Base-by-base conservation (phyloP, 2,329 filamentous ascomycete genomes). In the Ceratocystis eucalypticola region DNA sequence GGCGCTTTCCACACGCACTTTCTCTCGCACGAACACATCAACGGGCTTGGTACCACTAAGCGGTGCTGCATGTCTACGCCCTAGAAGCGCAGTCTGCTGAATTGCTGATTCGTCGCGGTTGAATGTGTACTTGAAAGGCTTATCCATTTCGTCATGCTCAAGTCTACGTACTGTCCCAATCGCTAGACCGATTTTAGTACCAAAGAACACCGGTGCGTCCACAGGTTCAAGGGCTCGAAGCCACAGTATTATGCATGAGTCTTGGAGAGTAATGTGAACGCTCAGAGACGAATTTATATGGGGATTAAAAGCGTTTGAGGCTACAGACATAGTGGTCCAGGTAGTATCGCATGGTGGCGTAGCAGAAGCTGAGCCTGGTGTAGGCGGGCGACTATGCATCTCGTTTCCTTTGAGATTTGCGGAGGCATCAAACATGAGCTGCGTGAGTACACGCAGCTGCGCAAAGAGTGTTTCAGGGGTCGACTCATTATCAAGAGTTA, bases 1-100 rank as follows among this genome's bases (percentile, higher is more conserved):
- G 66, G 91, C 89, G 71, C 85, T 93, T 75, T 96, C 92, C 1
- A 96, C 87, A 50, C 88, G 82, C 3, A 96, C 84, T 77, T 96
- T 96, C 74, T 96, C 93, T 70, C 87, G 85, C 59, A 97, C 93
- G 69, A 85, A 87, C 2, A 96, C 91, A 69, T 94, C 85, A 2
- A 76, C 74, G 41, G 74, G 69, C 45, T 72, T 71, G 17, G 70
- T 70, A 41, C 69, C 70, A 22, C 69, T 68, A 6, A 70, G 66
- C 2, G 69, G 66, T 10, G 68, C 62, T 12, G 71, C 68, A 33
- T 61, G 7, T 8, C 62, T 33, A 17, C 41, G 15, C 10, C 59
- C 17, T 41, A 61, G 28, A 53, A 37, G 22, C 41, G 25, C 25
- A 8, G 30, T 33, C 46, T 17, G 20, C 22, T 41, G 41, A n/a